These are phyloP conservation scores for Vanrija humicola DNA, from an alignment of 1,284 basidiomycete species.

Conservation along the genomic window DNA sequence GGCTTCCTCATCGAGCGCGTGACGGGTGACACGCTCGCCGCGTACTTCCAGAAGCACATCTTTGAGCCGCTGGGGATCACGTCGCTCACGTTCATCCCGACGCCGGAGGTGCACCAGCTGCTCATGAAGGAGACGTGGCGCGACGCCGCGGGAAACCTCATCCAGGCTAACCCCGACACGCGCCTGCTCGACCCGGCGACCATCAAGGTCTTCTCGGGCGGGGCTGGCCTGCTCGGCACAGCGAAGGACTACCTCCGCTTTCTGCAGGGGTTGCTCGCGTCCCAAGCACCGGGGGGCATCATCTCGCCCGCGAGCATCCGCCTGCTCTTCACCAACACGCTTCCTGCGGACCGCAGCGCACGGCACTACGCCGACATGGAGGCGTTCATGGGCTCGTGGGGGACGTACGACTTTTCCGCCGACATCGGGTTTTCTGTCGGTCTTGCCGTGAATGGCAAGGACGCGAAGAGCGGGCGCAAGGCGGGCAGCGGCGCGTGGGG, in stretches of 20 bases:
- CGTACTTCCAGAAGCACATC: conserved; percentile 31
- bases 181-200: not conserved
- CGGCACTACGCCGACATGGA: no score
- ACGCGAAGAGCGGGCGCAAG: conserved; percentile 18
- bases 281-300: not conserved
- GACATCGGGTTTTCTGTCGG: conserved; percentile 16
- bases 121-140: conserved; percentile 9
- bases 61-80: conserved; percentile 34
- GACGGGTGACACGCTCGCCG: conserved; percentile 3
- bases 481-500: conserved; percentile 28
- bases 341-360: no score
- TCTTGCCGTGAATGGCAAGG: not conserved
- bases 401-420: conserved; percentile 1
- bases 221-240: conserved; percentile 38
- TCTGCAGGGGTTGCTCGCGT: conserved; percentile 26
- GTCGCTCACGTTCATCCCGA: conserved; percentile 30
- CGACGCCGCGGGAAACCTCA: not conserved
- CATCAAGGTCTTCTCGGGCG: conserved; percentile 19
- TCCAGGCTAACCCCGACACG: not conserved
- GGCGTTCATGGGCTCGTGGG: no score
- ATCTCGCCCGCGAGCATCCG: not conserved
- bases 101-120: conserved; percentile 15
- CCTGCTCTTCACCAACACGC: no score
- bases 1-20: conserved; percentile 19
- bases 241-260: conserved; percentile 34